Evolutionary conservation across 176 grass and related monocot genomes (phyloP), one percentile per base, ranked within the genome.

Genomic region (Oryza meridionalis): DNA sequence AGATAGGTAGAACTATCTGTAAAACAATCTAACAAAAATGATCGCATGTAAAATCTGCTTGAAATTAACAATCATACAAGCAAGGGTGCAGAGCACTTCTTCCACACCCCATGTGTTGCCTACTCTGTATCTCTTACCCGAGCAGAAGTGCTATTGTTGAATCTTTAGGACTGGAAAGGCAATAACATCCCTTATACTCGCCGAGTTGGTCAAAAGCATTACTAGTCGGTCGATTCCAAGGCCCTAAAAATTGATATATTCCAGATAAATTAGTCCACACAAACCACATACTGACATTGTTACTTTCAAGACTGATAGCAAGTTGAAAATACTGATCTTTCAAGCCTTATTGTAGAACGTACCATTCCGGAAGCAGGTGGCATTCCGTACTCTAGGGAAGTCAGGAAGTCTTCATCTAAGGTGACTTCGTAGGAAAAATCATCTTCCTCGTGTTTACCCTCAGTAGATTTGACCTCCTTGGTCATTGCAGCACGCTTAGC

Each of bases 291-390:
- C n/a, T 38, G 35, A 49, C 8, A 71, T 24, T 55, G 16, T 58
- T 59, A 53, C n/a, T 59, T 66, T 38, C 4, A n/a, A 83, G 9
- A 80, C 70, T 8, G 7, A 65, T 15, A 64, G 31, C 29, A 80
- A 65, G 65, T 67, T 4, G 11, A 31, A 51, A 72, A 51, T 29
- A 73, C 9, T 4, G 17, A 25, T 75, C 24, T 43, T 44, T 17
- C 10, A 64, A 66, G 21, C 33, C 80, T 21, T 64, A 75, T 45
- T 40, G 46, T 81, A 59, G 8, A 62, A 6, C 61, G 11, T 94
- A 99, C 93, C 96, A 99, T 99, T 89, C 96, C 93, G 73, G 96
- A 96, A 81, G 96, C 91, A 70, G 96, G 96, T 73, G 96, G 96
- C 96, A 99, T 99, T 89, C 96, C 96, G 43, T 96, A 99, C 79